Base-by-base conservation (phyloP, 805 yeast species). In the Kuraishia floccosa region DNA sequence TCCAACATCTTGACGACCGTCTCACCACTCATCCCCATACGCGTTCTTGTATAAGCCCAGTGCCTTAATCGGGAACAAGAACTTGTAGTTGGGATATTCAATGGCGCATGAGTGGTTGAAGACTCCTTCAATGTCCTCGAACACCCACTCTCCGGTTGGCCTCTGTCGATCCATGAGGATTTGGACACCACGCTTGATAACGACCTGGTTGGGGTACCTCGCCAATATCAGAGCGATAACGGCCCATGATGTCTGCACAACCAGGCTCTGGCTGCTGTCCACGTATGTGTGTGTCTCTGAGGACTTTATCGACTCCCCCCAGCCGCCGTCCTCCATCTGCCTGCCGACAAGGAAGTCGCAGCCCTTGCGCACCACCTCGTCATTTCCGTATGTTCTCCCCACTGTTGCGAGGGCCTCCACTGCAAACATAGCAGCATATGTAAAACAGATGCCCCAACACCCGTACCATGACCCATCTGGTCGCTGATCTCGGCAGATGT, bases 351-450 rank as follows among this genome's bases (percentile, higher is more conserved):
- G 50, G 52, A 84, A 91, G 29, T 86, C 94, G 49, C 97, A 91
- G 0, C 94, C 98, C 42, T 57, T 68, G 24, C 62, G 56, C 5
- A 84, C 94, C 3, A 58, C 52, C 5, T 60, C 68, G 24, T 79
- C 72, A 43, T 77, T 84, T 1, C 46, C 46, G 49, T 86, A 89
- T 2, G 46, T 58, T 35, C 67, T 66, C 1, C 76, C 83, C 17
- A 79, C 78, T 4, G 89, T 71, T 17, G 72, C 61, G 30, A 91
- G 63, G 0, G 97, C 97, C 44, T 91, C 99, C 18, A 91, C 54
- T 0, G 99, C 99, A 68, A 91, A 91, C 98, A 91, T 91, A 2
- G 86, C 82, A 0, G 97, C 97, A 53, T 91, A 91, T 0, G 96
- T 83, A 49, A 67, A 86, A 50, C 99, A 91, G 4, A 91, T 77